Conservation (phyloP, 2,329 filamentous ascomycete species). For the Ophiosphaerella herpotricha region DNA sequence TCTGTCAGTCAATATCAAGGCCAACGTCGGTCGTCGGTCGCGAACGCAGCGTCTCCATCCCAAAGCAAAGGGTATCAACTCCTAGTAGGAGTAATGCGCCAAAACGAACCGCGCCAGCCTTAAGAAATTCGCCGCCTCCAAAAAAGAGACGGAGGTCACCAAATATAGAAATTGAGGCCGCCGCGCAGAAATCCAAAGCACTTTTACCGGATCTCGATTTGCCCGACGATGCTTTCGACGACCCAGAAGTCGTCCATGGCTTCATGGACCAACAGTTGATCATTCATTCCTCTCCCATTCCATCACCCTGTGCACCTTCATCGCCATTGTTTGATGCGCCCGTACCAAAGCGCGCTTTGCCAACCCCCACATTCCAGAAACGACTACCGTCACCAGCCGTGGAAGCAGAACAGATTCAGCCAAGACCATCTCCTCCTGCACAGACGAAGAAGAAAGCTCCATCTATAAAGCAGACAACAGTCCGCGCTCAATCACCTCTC, state of each 20-base stretch:
- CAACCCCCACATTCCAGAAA: background rate
- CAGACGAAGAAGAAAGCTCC: background rate
- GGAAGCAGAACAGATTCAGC: constrained; percentile 1
- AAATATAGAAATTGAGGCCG: background rate
- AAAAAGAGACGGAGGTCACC: background rate
- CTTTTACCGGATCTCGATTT: constrained; percentile 9
- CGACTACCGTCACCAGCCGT: background rate
- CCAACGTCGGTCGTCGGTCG: constrained; percentile 7
- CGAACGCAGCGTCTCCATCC: constrained; percentile 1
- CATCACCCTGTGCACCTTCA: constrained; percentile 1
- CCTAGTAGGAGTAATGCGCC: background rate
- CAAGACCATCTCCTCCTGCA: background rate
- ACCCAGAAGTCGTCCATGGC: constrained; percentile 33
- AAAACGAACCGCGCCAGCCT: background rate
- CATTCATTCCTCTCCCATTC: constrained; percentile 15
- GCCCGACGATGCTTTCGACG: constrained; percentile 20
- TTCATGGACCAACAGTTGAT: constrained; percentile 37
- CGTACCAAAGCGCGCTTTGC: background rate
- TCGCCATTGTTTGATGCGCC: constrained; percentile 3
- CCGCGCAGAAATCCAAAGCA: constrained; percentile 1
- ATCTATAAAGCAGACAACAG: constrained; percentile 2
- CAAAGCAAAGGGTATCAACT: background rate
- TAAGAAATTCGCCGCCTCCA: background rate
- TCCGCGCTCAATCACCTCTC: constrained; percentile 1
- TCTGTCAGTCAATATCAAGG: constrained; percentile 48